Conservation (phyloP, 768 basidiomycete species). For the Agaricus subrufescens region DNA sequence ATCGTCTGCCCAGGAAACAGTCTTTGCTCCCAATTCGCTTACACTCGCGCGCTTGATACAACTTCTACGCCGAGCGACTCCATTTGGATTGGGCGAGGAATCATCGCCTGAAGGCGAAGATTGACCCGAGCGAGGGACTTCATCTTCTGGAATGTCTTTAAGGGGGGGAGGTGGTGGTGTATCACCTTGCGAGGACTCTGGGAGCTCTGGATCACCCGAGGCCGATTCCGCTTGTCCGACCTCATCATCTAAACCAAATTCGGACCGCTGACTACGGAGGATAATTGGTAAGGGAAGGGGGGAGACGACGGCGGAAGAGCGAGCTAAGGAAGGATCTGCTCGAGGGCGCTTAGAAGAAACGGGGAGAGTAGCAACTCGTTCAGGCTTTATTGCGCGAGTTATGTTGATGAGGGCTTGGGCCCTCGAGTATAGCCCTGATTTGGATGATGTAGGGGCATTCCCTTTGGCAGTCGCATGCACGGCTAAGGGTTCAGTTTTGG, state of each 20-base stretch:
- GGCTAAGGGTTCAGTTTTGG: neutral
- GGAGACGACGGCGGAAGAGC: conserved; percentile 26
- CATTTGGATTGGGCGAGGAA: neutral
- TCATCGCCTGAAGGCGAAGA: conserved; percentile 8
- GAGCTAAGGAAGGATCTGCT: conserved; percentile 12
- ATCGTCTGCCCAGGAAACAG: conserved; percentile 75
- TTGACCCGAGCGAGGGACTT: neutral
- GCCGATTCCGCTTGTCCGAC: conserved; percentile 7
- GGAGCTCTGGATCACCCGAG: conserved; percentile 5
- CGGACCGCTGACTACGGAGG: conserved; percentile 29
- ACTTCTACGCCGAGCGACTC: conserved; percentile 44
- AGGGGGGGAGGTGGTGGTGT: conserved; percentile 1
- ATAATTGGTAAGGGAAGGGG: conserved; percentile 38
- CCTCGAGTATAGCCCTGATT: conserved; percentile 15
- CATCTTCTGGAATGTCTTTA: neutral
- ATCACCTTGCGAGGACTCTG: conserved; percentile 2
- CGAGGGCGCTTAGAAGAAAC: conserved; percentile 10
- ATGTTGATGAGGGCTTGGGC: conserved; percentile 16
- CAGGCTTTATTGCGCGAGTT: conserved; percentile 18
- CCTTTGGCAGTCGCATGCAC: too few species aligned
- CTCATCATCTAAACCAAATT: conserved; percentile 21
- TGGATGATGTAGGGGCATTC: conserved; percentile 4
- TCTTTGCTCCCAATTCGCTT: conserved; percentile 51
- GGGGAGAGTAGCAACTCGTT: conserved; percentile 16
- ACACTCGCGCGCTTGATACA: conserved; percentile 58